These are phyloP conservation scores for Cetraspora pellucida DNA, from an alignment of 192 early-diverging fungal species.

Conservation along the genomic window DNA sequence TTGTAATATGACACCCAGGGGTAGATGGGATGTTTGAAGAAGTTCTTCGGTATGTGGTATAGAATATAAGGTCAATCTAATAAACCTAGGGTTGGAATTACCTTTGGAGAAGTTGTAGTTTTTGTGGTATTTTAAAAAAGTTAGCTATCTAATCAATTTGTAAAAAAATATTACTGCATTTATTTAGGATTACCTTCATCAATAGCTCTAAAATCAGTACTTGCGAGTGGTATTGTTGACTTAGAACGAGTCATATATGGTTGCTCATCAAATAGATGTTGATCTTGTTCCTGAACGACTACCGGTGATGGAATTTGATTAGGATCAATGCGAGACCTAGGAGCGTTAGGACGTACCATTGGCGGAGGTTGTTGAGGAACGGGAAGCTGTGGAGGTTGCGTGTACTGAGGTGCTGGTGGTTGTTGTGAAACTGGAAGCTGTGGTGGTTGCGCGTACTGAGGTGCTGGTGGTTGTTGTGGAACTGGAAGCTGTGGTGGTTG, in stretches of 20 bases:
- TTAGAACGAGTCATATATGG: conserved; percentile 76
- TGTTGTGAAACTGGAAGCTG: conserved; percentile 34
- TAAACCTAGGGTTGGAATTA: conserved; percentile 89
- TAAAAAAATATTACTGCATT: neutral
- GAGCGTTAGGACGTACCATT: conserved; percentile 40
- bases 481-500: conserved; percentile 30
- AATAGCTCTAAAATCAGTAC: conserved; percentile 76
- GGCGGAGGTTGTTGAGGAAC: conserved; percentile 39
- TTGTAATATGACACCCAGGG: conserved; percentile 87
- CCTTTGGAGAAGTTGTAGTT: conserved; percentile 40
- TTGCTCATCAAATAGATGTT: conserved; percentile 62
- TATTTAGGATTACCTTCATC: conserved; percentile 73
- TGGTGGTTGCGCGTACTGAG: conserved; percentile 40
- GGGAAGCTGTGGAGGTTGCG: conserved; percentile 37
- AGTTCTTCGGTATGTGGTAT: conserved; percentile 85
- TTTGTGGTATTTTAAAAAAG: conserved; percentile 1
- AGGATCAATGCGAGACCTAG: conserved; percentile 83
- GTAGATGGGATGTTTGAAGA: conserved; percentile 74
- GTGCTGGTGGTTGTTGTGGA: conserved; percentile 23
- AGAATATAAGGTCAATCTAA: conserved; percentile 86
- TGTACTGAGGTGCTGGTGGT: conserved; percentile 24
- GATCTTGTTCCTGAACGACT: conserved; percentile 81
- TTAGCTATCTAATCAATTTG: neutral
- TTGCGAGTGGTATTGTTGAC: conserved; percentile 72
- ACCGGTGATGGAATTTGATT: conserved; percentile 93